phyloP scores from a whole-genome alignment of 2,329 filamentous ascomycete species.

The Trichoderma koningii region DNA sequence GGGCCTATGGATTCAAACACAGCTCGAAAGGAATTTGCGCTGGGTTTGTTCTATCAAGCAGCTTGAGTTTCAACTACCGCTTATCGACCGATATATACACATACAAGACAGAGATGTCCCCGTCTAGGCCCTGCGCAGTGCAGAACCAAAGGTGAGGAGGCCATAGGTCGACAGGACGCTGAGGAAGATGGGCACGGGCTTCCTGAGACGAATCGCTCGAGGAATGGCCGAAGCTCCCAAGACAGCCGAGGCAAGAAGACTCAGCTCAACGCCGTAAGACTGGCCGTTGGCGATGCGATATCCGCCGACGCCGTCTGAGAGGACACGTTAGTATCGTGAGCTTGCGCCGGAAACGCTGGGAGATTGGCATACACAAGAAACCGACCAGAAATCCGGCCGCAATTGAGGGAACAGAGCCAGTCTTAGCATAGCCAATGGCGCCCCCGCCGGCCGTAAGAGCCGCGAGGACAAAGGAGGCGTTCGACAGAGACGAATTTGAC shows the following conservation, averaged over 20 bases:
- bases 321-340: background rate
- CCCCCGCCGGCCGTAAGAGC: constrained; percentile 84
- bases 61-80: background rate
- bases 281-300: constrained; percentile 75
- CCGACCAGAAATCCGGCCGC: constrained; percentile 84
- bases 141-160: constrained; percentile 75
- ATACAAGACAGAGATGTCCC: background rate
- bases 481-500: constrained; percentile 31
- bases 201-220: constrained; percentile 77
- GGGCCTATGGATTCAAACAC: background rate
- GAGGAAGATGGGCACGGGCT: constrained; percentile 80
- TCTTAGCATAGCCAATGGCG: constrained; percentile 80
- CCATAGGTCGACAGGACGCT: constrained; percentile 80
- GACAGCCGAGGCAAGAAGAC: constrained; percentile 83
- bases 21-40: background rate
- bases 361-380: constrained; percentile 52
- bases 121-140: constrained; percentile 49
- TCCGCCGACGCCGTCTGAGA: constrained; percentile 73
- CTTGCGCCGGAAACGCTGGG: constrained; percentile 5
- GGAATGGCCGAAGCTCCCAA: constrained; percentile 84
- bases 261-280: constrained; percentile 82
- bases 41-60: background rate
- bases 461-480: constrained; percentile 76
- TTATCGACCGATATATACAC: constrained; percentile 3
- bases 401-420: constrained; percentile 83